Evolutionary conservation across 306 rosid species (phyloP).

Genomic region (Acacia melanoxylon): DNA sequence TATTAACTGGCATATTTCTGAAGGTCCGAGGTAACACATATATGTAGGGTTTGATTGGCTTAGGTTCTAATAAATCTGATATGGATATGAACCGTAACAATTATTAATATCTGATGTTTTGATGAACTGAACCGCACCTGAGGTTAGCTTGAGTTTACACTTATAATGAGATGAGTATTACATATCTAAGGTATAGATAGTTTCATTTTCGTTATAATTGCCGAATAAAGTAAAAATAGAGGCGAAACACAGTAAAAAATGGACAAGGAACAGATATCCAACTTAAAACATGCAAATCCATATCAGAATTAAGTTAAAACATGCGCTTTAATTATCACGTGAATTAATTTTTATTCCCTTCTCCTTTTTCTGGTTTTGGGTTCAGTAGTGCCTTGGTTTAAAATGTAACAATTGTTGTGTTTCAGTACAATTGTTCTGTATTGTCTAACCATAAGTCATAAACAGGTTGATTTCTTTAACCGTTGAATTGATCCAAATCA

Average conservation of each 20-base stretch:
- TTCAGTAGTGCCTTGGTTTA: constrained; percentile 4
- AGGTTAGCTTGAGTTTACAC: no score
- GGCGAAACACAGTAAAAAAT: not conserved
- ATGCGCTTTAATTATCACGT: not conserved
- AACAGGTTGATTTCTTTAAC: constrained; percentile 54
- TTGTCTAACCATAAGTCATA: constrained; percentile 79
- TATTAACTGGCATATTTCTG: not conserved
- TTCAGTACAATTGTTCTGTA: constrained; percentile 76
- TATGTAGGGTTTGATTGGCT: not conserved
- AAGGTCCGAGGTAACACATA: not conserved
- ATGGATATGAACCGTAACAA: not conserved
- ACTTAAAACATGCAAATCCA: not conserved
- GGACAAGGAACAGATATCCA: not conserved
- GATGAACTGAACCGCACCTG: not conserved
- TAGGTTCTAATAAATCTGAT: not conserved
- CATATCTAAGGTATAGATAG: not conserved
- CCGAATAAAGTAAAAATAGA: not conserved
- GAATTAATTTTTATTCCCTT: not conserved
- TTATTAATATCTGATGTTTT: not conserved
- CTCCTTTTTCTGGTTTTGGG: not conserved
- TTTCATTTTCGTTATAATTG: not conserved
- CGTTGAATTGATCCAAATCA: not conserved
- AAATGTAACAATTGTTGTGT: constrained; percentile 23
- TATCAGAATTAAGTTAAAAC: not conserved
- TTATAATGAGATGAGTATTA: not conserved